Evolutionary conservation across 371 early-diverging fungal species (phyloP), one percentile per base, ranked within the genome.

Genomic region (Syncephalis fuscata): DNA sequence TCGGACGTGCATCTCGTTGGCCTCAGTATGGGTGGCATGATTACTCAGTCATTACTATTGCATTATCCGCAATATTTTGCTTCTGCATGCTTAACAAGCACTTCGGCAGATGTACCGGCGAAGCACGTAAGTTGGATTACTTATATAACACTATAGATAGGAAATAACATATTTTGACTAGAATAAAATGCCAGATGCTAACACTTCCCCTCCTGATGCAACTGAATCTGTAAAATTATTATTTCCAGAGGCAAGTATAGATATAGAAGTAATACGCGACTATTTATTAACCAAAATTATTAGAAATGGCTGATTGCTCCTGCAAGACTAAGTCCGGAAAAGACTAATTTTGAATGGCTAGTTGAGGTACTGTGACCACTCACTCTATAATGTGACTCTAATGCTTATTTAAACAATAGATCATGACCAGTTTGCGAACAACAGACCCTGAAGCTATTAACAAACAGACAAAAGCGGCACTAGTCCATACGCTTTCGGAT

Each of bases 11-110:
- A 82, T 56, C 36, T 84, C 36, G 73, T 71, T 17, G 88, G 85
- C 2, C 65, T 84, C 5, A 80, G 80, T 2, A 82, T 84, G 83
- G 84, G 85, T 24, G 80, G 80, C 20, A 82, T 82, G 82, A 73
- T 82, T 22, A 64, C 76, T 0, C 63, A 76, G 43, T 71, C 76
- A 50, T 54, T 81, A 52, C 66, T 61, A 0, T 55, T 62, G 39
- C 52, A 55, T 0, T 56, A 62, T 1, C 63, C 67, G 2, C 37
- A 48, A 20, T 51, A 63, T n/a, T 61, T 72, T 38, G 40, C 48
- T n/a, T 65, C 70, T 5, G 43, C 68, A 38, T 63, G 64, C 8
- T 41, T 70, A 38, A 68, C 65, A 16, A 65, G 65, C 16, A 67
- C 68, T 1, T 60, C 67, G 1, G 60, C 71, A 16, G 7, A 41